Evolutionary conservation across 1,284 basidiomycete genomes (phyloP).

Genomic region (Cerrena zonata): DNA sequence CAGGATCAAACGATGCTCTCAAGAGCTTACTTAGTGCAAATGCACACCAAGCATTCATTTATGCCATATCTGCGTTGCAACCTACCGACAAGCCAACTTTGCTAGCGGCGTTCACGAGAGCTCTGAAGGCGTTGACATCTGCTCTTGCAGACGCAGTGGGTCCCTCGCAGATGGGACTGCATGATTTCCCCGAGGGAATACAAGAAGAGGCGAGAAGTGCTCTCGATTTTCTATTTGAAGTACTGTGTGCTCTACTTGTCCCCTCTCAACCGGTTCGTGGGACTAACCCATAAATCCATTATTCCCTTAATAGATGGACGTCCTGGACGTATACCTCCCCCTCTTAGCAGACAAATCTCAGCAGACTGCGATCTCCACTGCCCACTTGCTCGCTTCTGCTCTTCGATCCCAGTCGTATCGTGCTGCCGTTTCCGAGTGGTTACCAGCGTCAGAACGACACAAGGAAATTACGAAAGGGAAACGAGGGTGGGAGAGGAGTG

Average conservation of each 20-base stretch:
- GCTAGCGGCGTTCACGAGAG: constrained; percentile 54
- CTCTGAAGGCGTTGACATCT: constrained; percentile 50
- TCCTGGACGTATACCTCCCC: constrained; percentile 62
- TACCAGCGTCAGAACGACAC: constrained; percentile 48
- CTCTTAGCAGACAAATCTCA: constrained; percentile 41
- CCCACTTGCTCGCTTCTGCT: constrained; percentile 50
- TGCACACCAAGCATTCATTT: constrained; percentile 51
- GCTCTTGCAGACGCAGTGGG: constrained; percentile 60
- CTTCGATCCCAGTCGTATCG: constrained; percentile 54
- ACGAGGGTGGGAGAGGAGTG: constrained; percentile 63
- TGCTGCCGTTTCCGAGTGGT: constrained; percentile 55
- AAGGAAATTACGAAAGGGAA: constrained; percentile 49
- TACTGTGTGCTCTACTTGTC: constrained; percentile 20
- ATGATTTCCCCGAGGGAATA: constrained; percentile 37
- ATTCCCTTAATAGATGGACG: constrained; percentile 38
- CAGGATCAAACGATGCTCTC: constrained; percentile 59
- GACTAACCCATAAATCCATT: neutral
- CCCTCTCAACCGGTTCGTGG: too few relatives aligned
- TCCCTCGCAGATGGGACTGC: constrained; percentile 55
- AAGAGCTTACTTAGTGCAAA: constrained; percentile 49
- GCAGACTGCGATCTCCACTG: constrained; percentile 41
- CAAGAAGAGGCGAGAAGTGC: constrained; percentile 50
- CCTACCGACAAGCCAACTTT: constrained; percentile 36
- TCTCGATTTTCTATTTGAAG: constrained; percentile 57
- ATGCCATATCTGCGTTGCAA: constrained; percentile 44